Base-by-base conservation (phyloP, 768 basidiomycete genomes). In the Mycena chlorophos region DNA sequence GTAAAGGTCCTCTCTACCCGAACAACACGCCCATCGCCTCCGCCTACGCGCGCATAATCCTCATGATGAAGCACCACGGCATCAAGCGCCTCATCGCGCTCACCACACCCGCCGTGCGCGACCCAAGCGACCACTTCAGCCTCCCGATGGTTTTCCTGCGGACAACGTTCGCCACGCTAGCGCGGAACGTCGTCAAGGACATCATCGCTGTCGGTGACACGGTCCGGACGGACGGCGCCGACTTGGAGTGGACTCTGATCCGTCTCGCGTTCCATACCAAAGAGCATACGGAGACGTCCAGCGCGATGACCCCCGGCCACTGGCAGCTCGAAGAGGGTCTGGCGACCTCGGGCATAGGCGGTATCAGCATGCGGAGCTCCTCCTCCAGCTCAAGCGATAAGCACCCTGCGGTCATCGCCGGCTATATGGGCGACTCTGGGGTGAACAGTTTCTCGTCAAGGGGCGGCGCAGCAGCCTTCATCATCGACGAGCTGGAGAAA, bases 381-480 rank as follows among this genome's bases (percentile, higher is more conserved):
- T 5, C 45, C 25, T 13, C 45, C 14, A 5, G 12, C 6, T 20
- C 39, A 10, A 23, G 5, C 45, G 23, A 46, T 13, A 86, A 83
- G 34, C 90, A 69, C 17, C 88, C 68, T 3, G 88, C 89, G 23
- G 87, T 86, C 20, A 82, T 84, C 28, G 83, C 79, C 4, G 80
- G 73, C 6, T 79, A 78, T 78, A 81, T 83, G 40, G 49, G 46
- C 19, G 55, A 56, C 20, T 48, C 50, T 14, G 39, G 19, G 22
- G 78, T 75, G 8, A 78, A 75, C 20, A 71, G 71, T 3, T 71
- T 66, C n/a, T 66, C 89, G 34, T 67, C 87, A 1, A 76, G 87
- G 57, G 69, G 70, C 8, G 87, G 79, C 0, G 88, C 84, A 56
- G 87, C 84, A 3, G 69, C 73, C 1, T 90, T 88, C 61, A 76